Evolutionary conservation across 768 basidiomycete species (phyloP), one percentile per base, ranked within the genome.

Genomic region (Lactarius psammicola): DNA sequence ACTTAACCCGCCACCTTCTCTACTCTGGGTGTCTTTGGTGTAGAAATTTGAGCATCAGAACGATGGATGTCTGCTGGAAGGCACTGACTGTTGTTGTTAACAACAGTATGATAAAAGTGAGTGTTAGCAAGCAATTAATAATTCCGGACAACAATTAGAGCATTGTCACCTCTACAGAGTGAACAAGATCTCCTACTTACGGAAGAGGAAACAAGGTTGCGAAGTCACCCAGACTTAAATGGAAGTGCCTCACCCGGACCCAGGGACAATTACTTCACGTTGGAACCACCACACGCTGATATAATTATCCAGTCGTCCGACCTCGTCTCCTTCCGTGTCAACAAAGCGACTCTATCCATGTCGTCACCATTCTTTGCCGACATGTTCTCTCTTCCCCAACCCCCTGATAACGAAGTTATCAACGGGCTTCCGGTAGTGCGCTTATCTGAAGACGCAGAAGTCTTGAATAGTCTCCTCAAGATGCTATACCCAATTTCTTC

Each of bases 291-390:
- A 15, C 26, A 55, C 5, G 30, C 49, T 3, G 59, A 60, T 65
- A 60, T 75, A 53, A 67, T 75, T 36, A 66, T 78, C 30, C 73
- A 70, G 33, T 70, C 75, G 11, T 64, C 68, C 51, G 75, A 77
- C 62, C 34, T 56, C 36, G 66, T 72, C 61, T 65, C 72, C 59
- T 76, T 76, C 67, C 71, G 62, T 33, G 73, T 74, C 31, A 73
- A 72, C 64, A 71, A 71, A 23, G 34, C 40, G 28, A 75, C 76
- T 30, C 74, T 78, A 38, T 44, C 69, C 26, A 68, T 70, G 33
- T 72, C 74, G 3, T 76, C 76, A 7, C 69, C 75, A 18, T 60
- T 77, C 53, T 77, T 76, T 63, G 59, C 54, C 13, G 71, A 71
- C 66, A 74, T 77, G 73, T 68, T 76, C 63, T 59, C 69, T 38